Base-by-base conservation (phyloP, 257 asterid genomes). In the Solanum pennellii region DNA sequence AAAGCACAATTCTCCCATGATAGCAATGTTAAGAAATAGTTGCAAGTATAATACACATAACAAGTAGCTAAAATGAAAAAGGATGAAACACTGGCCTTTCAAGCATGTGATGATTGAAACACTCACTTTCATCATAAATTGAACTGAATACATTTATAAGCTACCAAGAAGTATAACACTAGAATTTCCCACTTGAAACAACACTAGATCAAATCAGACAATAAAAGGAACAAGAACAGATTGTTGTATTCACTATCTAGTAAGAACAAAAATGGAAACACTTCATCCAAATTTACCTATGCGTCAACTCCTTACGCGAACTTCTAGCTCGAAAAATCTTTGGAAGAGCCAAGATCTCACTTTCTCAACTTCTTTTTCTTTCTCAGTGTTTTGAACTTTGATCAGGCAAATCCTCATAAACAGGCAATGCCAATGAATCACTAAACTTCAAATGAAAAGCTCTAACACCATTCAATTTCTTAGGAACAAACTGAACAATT, bases 361-460 rank as follows among this genome's bases (percentile, higher is more conserved):
- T 18, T 45, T 45, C 39, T 27, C 66, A 8, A 9, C 66, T 27
- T 25, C 23, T 23, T 25, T 80, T 80, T 80, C 85, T 16, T 27
- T 47, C 69, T n/a, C 84, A 39, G 15, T 10, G 35, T 71, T 71
- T 31, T 71, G 18, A 9, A 10, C 10, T 74, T 72, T 37, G 52
- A 74, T 33, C 80, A 52, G 68, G 68, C 10, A 49, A 44, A 14
- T 39, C 87, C 49, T 90, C 94, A 27, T 90, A 95, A 90, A 96
- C 79, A 42, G 99, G 98, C 92, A 96, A 66, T 9, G 99, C 98
- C 89, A 95, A 52, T 14, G 98, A 96, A 86, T 95, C 94, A 5
- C 92, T 90, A 62, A 95, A 94, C 93, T 92, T 96, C 95, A 96
- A 91, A 87, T 96, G 99, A 29, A 96, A 88, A 66, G 98, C 97